These are phyloP conservation scores for Angomonas ambiguus DNA, from an alignment of 208 protist genomes.

Conservation along the genomic window DNA sequence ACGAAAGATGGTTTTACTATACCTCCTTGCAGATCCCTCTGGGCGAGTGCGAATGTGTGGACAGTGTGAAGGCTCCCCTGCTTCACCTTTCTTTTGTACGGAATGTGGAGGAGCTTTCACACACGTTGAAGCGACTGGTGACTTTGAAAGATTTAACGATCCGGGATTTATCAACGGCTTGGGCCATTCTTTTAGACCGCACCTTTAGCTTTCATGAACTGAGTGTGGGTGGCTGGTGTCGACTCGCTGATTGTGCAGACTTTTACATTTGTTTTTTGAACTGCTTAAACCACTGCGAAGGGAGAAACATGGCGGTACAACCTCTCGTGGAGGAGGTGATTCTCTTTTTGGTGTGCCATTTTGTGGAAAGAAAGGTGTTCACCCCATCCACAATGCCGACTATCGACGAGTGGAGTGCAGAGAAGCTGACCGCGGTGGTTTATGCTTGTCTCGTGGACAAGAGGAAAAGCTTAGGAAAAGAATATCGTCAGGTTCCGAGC, in stretches of 20 bases:
- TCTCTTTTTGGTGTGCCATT: not conserved
- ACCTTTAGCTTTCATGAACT: not conserved
- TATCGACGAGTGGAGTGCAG: no score
- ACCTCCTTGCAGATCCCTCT: not conserved
- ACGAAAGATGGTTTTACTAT: not conserved
- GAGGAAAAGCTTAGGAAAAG: no score
- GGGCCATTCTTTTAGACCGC: not conserved
- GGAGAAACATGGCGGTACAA: not conserved
- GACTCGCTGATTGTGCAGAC: not conserved
- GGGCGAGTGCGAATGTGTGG: not conserved
- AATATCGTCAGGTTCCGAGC: no score
- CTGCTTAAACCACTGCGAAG: not conserved
- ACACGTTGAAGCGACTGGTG: not conserved
- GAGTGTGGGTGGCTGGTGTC: not conserved
- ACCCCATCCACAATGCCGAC: no score
- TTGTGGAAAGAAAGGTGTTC: not conserved
- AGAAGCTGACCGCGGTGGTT: no score
- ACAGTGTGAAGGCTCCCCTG: not conserved
- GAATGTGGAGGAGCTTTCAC: not conserved
- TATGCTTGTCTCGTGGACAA: no score
- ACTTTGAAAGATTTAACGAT: not conserved
- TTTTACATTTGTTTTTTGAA: not conserved
- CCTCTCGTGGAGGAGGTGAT: not conserved
- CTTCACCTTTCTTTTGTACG: not conserved
- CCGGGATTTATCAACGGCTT: not conserved